These are phyloP conservation scores for Lepiota venenata DNA, from an alignment of 768 basidiomycete genomes.

Conservation along the genomic window DNA sequence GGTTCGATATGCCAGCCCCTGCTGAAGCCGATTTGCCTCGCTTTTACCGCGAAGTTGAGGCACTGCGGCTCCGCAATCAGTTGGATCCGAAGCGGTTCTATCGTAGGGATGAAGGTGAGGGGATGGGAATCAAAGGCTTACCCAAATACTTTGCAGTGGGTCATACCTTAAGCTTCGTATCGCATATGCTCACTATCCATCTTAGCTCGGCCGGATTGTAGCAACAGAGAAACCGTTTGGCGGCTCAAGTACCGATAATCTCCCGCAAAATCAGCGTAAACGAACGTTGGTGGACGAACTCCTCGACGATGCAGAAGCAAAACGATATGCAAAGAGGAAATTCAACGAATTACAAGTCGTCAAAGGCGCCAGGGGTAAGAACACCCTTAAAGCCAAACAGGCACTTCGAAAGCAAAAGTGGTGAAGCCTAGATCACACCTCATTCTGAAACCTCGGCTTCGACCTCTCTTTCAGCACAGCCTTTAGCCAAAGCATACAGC, in stretches of 20 bases:
- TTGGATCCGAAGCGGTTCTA: conserved; percentile 93
- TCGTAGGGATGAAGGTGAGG: conserved; percentile 81
- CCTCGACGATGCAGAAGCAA: conserved; percentile 83
- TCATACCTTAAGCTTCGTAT: conserved; percentile 12
- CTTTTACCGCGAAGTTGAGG: conserved; percentile 82
- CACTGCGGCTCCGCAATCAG: conserved; percentile 80
- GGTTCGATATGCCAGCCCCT: conserved; percentile 89
- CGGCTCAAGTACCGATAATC: conserved; percentile 64
- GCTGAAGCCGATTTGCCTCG: conserved; percentile 75
- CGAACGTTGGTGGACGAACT: conserved; percentile 86
- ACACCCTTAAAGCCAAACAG: conserved; percentile 65
- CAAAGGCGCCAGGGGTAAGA: conserved; percentile 65
- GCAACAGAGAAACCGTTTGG: conserved; percentile 72
- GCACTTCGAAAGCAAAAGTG: conserved; percentile 65
- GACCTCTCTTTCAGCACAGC: too few relatives aligned
- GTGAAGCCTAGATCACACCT: conserved; percentile 28
- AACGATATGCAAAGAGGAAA: conserved; percentile 88
- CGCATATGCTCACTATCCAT: conserved; percentile 9
- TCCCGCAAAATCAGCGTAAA: conserved; percentile 67
- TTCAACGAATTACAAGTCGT: conserved; percentile 74
- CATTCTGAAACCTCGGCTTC: not conserved
- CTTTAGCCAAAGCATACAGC: conserved; percentile 29
- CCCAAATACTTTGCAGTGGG: conserved; percentile 90
- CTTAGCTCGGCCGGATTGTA: conserved; percentile 77
- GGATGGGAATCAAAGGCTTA: conserved; percentile 78